phyloP scores from a whole-genome alignment of 1,284 basidiomycete genomes.

The Papiliotrema laurentii region DNA sequence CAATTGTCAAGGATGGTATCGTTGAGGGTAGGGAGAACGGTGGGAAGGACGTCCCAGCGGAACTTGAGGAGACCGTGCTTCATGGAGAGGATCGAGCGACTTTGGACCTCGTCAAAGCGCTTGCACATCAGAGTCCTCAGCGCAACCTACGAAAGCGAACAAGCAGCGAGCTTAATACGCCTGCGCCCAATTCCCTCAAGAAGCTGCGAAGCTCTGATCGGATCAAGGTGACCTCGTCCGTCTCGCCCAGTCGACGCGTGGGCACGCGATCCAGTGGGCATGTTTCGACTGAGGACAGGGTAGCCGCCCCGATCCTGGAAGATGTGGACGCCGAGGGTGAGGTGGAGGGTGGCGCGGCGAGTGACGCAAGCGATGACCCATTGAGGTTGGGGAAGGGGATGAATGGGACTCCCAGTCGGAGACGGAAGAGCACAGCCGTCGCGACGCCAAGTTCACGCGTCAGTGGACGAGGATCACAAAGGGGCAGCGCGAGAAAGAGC shows the following conservation, averaged over 20 bases:
- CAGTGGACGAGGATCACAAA: not conserved
- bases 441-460: too few relatives aligned
- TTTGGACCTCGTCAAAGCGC: constrained; percentile 31
- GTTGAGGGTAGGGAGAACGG: constrained; percentile 3
- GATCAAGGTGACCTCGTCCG: not conserved
- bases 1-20: not conserved
- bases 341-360: not conserved
- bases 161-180: constrained; percentile 4
- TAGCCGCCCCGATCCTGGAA: not conserved
- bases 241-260: not conserved
- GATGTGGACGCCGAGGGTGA: not conserved
- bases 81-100: constrained; percentile 37
- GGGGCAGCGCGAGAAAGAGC: not conserved
- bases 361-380: constrained; percentile 1
- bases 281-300: not conserved
- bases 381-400: not conserved
- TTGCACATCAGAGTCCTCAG: constrained; percentile 19
- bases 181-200: not conserved
- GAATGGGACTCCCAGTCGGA: too few relatives aligned
- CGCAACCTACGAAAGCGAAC: constrained; percentile 28
- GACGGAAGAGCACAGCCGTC: too few relatives aligned
- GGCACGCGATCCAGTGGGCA: too few relatives aligned
- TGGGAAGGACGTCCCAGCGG: not conserved
- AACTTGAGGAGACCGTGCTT: constrained; percentile 8
- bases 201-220: not conserved